Conservation (phyloP, 805 yeast species). For the Wickerhamomyces kurtzmanii region DNA sequence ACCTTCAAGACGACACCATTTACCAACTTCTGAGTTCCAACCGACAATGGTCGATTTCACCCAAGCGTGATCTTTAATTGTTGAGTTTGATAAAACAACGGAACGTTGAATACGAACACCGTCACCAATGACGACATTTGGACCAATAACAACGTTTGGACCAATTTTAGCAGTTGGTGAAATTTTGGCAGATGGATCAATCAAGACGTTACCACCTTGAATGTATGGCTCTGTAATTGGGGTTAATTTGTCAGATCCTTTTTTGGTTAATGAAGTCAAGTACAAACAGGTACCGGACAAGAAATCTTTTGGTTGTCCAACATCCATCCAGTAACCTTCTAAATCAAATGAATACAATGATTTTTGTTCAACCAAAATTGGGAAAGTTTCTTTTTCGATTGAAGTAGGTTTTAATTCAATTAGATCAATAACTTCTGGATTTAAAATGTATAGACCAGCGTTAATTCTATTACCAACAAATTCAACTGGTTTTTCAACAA, state of each 20-base stretch:
- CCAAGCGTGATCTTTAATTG: conserved; percentile 95
- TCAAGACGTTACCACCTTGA: conserved; percentile 83
- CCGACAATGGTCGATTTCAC: conserved; percentile 97
- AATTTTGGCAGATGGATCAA: conserved; percentile 92
- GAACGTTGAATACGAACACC: conserved; percentile 98
- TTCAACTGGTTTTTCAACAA: conserved; percentile 98
- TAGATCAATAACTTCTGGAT: conserved; percentile 94
- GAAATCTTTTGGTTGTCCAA: conserved; percentile 99
- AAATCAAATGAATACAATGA: conserved; percentile 90
- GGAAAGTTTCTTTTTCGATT: conserved; percentile 99
- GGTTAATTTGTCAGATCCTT: conserved; percentile 60
- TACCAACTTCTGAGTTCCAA: conserved; percentile 97
- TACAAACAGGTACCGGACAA: conserved; percentile 90
- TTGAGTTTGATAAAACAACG: conserved; percentile 84
- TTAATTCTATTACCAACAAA: conserved; percentile 99
- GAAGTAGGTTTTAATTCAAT: conserved; percentile 98
- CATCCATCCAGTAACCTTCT: conserved; percentile 99
- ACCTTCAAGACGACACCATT: conserved; percentile 99
- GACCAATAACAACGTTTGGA: conserved; percentile 97
- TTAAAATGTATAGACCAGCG: conserved; percentile 96
- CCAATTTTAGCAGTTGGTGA: conserved; percentile 93
- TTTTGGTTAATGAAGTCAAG: conserved; percentile 79
- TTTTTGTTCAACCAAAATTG: conserved; percentile 81
- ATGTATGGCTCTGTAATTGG: conserved; percentile 55
- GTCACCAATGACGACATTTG: conserved; percentile 90